phyloP scores from a whole-genome alignment of 1,139 yeast genomes.

The Candida sojae region DNA sequence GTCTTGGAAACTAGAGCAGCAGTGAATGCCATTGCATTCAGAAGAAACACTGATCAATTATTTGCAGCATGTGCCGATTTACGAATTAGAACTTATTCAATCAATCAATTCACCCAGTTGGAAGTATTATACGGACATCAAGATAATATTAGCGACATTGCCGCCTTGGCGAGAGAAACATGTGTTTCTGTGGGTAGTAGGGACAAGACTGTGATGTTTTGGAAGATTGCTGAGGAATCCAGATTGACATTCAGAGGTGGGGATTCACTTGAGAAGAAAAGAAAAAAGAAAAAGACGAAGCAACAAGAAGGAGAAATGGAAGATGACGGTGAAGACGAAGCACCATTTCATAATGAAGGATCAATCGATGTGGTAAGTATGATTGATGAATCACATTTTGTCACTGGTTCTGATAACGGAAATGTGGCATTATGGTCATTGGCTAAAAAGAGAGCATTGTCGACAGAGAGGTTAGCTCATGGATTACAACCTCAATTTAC shows the following conservation, averaged over 20 bases:
- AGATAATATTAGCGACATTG: slow-evolving; percentile 78
- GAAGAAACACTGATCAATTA: slow-evolving; percentile 79
- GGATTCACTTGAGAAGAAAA: slow-evolving; percentile 53
- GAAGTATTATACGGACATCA: slow-evolving; percentile 96
- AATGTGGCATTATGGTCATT: slow-evolving; percentile 84
- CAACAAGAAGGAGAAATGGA: too few relatives aligned
- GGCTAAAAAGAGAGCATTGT: slow-evolving; percentile 85
- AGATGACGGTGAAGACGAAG: slow-evolving; percentile 17
- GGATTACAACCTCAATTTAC: slow-evolving; percentile 62
- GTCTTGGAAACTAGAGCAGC: slow-evolving; percentile 77
- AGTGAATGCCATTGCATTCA: slow-evolving; percentile 72
- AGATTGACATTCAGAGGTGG: slow-evolving; percentile 94
- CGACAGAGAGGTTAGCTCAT: slow-evolving; percentile 69
- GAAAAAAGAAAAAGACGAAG: slow-evolving; percentile 35
- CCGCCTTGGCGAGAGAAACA: slow-evolving; percentile 80
- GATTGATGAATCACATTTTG: slow-evolving; percentile 90
- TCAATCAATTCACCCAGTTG: slow-evolving; percentile 83
- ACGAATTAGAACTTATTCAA: slow-evolving; percentile 82
- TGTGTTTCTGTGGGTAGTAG: slow-evolving; percentile 96
- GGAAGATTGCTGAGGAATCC: slow-evolving; percentile 96
- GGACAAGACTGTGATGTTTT: slow-evolving; percentile 91
- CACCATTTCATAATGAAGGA: slow-evolving; percentile 68
- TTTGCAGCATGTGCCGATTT: slow-evolving; percentile 94
- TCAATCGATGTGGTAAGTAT: slow-evolving; percentile 87
- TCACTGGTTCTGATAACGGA: slow-evolving; percentile 96